Base-by-base conservation (phyloP, 768 basidiomycete genomes). In the Tricholoma bakamatsutake region DNA sequence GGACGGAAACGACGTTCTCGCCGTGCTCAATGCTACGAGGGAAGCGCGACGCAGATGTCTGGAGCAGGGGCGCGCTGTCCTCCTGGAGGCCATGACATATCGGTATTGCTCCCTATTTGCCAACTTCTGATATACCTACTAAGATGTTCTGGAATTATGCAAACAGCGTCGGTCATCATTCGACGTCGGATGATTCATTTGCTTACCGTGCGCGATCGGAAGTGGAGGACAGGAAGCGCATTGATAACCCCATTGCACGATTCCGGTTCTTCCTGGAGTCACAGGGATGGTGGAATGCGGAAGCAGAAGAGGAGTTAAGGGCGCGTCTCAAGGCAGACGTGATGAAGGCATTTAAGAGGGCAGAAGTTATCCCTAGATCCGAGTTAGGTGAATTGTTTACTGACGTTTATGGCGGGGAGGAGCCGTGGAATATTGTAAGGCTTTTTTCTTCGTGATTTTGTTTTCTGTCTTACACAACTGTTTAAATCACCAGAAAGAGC, bases 111-210 rank as follows among this genome's bases (percentile, higher is more conserved):
- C 27, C 33, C 57, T 39, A n/a, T 15, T 47, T 54, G 13, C 39
- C 34, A 12, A 48, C 50, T 30, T 33, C 21, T 31, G 49, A 40
- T 34, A 53, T 45, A 39, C 51, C 52, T 49, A 13, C 35, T 6
- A 13, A 43, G 18, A 54, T 45, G 42, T 24, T 15, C 49, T 56
- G 27, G 49, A 42, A 37, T 28, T 33, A 40, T 31, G 33, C 55
- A 48, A 59, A 45, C 65, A 89, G 88, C 27, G 87, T 97, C 11
- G 89, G 93, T n/a, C 93, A 98, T 66, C 93, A 95, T 67, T 93
- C 90, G 15, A 95, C 91, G 0, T 96, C 94, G 9, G 95, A 98
- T 64, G 94, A 98, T 69, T 95, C 93, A 4, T 95, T 90, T 64
- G 94, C 93, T 18, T 98, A 98, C 68, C 84, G 94, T 39, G 80